Evolutionary conservation across 2,329 filamentous ascomycete genomes (phyloP), one percentile per base, ranked within the genome.

Genomic region (Clarireedia hainanense): DNA sequence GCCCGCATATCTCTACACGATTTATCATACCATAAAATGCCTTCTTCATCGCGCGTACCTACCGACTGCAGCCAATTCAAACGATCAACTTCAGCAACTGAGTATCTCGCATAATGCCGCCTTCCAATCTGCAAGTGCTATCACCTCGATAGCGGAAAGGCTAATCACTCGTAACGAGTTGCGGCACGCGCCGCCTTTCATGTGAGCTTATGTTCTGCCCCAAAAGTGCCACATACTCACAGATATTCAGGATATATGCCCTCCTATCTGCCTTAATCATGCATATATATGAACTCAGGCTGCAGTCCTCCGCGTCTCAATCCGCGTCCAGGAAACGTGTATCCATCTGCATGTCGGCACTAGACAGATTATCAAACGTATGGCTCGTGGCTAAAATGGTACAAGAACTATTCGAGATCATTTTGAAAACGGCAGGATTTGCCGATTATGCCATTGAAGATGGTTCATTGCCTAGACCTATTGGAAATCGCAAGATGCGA

Each of bases 321-420:
- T 82, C 88, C 57, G 88, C 89, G 14, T 96, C 91, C 12, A 90
- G 96, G 66, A 86, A 91, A 68, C 80, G 91, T 57, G 80, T 96
- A 65, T 81, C 86, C 47, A 87, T 87, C n/a, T 97, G 92, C 68
- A 94, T 96, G 89, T 80, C 83, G 57, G 91, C 91, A 0, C 77
- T 97, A 61, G 94, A 94, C 68, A 90, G 96, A 61, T 90, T 97
- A 0, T 96, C 91, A 6, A 90, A 88, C 65, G 90, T 96, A 2
- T 97, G 92, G 92, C 80, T 96, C 5, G 92, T 97, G 3, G 92
- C 91, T 0, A 96, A 96, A 73, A 96, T 97, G 92, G 91, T 97
- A 0, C 90, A 95, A 67, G 95, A 91, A 0, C 76, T 97, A 4
- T 97, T 97, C 64, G 91, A 96, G 69, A 95, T 91, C 0, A 96